Conservation (phyloP, 2,329 filamentous ascomycete genomes). For the Aspergillus costaricaensis region DNA sequence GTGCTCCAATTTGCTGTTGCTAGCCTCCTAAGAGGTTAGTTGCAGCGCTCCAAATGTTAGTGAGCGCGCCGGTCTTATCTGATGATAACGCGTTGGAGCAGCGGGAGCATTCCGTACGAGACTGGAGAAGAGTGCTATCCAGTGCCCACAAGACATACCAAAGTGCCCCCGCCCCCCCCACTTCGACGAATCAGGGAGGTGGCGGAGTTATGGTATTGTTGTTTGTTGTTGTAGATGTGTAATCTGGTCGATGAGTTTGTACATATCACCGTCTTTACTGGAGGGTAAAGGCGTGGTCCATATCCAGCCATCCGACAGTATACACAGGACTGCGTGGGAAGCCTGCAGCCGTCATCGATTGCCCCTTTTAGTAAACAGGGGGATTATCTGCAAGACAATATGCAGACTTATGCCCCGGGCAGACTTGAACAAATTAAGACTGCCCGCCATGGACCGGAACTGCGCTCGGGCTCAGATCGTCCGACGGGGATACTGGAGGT, state of each 20-base stretch:
- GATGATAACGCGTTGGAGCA: background rate
- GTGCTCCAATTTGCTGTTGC: background rate
- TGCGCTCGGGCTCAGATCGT: background rate
- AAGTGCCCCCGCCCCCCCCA: background rate
- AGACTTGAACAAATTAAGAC: background rate
- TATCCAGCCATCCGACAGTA: background rate
- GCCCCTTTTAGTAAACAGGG: background rate
- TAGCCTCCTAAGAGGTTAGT: background rate
- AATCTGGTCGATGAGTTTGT: background rate
- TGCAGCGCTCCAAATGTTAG: constrained; percentile 1
- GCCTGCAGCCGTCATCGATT: background rate
- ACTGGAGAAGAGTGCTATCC: background rate
- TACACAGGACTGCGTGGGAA: background rate
- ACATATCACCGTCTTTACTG: background rate
- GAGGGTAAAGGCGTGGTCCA: background rate
- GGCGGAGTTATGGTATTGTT: background rate
- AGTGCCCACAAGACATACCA: background rate
- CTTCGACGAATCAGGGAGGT: background rate
- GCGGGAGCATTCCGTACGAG: background rate
- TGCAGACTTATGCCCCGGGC: background rate
- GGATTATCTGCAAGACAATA: background rate
- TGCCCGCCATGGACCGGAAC: too few relatives aligned
- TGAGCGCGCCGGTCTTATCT: background rate
- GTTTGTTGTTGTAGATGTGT: background rate
- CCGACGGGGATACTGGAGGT: background rate